These are phyloP conservation scores for Deuterostichococcus epilithicus DNA, from an alignment of 139 green algal species.

Conservation along the genomic window DNA sequence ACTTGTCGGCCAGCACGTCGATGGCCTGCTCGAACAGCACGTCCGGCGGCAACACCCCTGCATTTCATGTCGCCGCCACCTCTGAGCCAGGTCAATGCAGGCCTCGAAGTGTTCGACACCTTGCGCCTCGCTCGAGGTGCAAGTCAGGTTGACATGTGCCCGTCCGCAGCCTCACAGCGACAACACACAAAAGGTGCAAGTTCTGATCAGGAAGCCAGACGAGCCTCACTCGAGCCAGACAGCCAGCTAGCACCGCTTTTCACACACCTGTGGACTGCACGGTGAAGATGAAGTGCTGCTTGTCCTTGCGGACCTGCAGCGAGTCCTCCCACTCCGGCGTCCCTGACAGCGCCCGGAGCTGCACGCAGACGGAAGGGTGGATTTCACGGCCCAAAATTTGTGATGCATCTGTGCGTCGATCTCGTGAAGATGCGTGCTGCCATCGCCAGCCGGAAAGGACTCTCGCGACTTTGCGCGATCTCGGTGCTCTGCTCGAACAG, in stretches of 20 bases:
- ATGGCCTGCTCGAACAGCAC: conserved; percentile 72
- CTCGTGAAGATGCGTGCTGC: too few species aligned
- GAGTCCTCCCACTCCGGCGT: conserved; percentile 44
- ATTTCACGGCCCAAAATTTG: too few species aligned
- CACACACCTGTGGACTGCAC: conserved; percentile 82
- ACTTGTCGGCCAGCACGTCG: conserved; percentile 72
- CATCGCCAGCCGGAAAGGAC: too few species aligned
- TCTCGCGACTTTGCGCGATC: too few species aligned
- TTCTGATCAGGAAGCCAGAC: background rate
- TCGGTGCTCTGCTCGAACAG: too few species aligned
- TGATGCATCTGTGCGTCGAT: too few species aligned
- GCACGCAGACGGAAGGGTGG: too few species aligned
- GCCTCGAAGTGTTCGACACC: background rate
- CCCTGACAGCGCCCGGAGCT: conserved; percentile 40
- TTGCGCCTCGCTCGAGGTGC: background rate
- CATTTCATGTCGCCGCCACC: background rate
- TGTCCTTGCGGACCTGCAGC: conserved; percentile 77
- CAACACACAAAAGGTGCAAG: background rate
- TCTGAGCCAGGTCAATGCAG: background rate
- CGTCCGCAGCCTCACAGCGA: background rate
- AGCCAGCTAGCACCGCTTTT: background rate
- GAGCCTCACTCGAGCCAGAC: background rate
- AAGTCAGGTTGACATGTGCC: background rate
- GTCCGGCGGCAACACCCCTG: conserved; percentile 63
- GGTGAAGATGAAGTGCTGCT: conserved; percentile 98